Evolutionary conservation across 345 rosid species (phyloP).

Genomic region (Arabis hirsuta): DNA sequence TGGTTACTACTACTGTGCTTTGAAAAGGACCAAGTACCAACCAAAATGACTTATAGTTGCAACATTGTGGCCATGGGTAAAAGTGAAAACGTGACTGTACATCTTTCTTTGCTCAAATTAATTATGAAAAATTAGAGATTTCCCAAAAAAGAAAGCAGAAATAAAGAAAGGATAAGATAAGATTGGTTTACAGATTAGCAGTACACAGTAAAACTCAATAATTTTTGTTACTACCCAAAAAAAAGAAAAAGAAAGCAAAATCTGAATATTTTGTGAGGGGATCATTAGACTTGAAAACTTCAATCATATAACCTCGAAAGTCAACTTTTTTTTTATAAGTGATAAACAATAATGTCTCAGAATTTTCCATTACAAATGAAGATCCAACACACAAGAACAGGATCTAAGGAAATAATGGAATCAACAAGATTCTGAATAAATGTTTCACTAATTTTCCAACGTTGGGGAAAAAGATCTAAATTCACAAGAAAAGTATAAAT

Average conservation of each 20-base stretch:
- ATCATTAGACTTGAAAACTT: conserved; percentile 2
- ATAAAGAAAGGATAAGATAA: conserved; percentile 35
- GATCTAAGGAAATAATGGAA: conserved; percentile 28
- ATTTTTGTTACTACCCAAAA: conserved; percentile 1
- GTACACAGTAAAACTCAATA: not conserved
- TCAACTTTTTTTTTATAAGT: conserved; percentile 20
- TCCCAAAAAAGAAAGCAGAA: not conserved
- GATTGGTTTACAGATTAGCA: conserved; percentile 27
- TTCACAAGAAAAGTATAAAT: conserved; percentile 18
- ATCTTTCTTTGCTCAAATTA: conserved; percentile 24
- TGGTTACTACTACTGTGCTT: conserved; percentile 25
- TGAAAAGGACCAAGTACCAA: conserved; percentile 41
- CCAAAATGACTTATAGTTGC: conserved; percentile 26
- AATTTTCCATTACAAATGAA: conserved; percentile 13
- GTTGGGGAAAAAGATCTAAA: conserved; percentile 25
- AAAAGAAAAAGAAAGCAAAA: not conserved
- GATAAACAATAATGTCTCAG: conserved; percentile 19
- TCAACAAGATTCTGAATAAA: conserved; percentile 20
- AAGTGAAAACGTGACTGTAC: conserved; percentile 35
- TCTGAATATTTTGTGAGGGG: conserved; percentile 7
- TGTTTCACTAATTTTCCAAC: not conserved
- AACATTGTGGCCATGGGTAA: conserved; percentile 37
- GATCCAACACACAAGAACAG: conserved; percentile 30
- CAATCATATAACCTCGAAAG: conserved; percentile 19
- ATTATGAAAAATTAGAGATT: not conserved